A percentile compares a stretch with the other conserved stretches of the same genome.
These are phyloP conservation scores for Penicillium digitatum DNA, from an alignment of 2,329 filamentous ascomycete genomes.

Conservation along the genomic window DNA sequence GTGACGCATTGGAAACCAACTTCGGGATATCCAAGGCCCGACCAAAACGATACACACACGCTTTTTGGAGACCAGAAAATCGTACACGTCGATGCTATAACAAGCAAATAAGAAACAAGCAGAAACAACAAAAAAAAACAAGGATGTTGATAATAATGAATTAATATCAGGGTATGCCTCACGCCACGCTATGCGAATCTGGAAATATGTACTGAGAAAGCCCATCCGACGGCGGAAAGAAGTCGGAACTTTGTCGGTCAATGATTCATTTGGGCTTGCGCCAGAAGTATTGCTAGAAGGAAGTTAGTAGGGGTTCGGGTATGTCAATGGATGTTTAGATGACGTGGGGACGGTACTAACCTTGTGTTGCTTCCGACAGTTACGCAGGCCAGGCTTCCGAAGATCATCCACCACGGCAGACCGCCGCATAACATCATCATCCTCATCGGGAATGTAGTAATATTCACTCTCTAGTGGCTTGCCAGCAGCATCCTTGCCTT, in stretches of 20 bases:
- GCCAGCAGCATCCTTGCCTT: constrained; percentile 94
- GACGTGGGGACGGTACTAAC: constrained; percentile 50
- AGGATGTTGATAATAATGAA: constrained; percentile 24
- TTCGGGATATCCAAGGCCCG: not conserved
- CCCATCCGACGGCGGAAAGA: constrained; percentile 10
- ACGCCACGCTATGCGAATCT: constrained; percentile 44
- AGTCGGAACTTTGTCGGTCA: constrained; percentile 1
- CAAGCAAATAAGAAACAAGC: constrained; percentile 6
- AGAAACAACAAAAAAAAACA: constrained; percentile 18
- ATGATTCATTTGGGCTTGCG: constrained; percentile 54
- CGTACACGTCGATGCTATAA: constrained; percentile 13
- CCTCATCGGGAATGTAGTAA: constrained; percentile 88
- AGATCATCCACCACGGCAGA: constrained; percentile 80
- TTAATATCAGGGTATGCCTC: constrained; percentile 38
- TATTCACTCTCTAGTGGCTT: constrained; percentile 93
- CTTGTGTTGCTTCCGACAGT: constrained; percentile 95
- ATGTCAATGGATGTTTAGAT: not conserved
- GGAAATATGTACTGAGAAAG: constrained; percentile 37
- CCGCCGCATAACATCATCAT: constrained; percentile 72
- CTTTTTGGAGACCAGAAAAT: constrained; percentile 5
- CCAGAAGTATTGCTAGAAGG: constrained; percentile 65
- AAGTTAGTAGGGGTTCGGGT: constrained; percentile 21
- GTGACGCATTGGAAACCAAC: not conserved
- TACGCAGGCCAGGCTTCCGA: constrained; percentile 81
- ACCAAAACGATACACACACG: constrained; percentile 55